Conservation (phyloP, 2,329 filamentous ascomycete species). For the Fusarium sp. region DNA sequence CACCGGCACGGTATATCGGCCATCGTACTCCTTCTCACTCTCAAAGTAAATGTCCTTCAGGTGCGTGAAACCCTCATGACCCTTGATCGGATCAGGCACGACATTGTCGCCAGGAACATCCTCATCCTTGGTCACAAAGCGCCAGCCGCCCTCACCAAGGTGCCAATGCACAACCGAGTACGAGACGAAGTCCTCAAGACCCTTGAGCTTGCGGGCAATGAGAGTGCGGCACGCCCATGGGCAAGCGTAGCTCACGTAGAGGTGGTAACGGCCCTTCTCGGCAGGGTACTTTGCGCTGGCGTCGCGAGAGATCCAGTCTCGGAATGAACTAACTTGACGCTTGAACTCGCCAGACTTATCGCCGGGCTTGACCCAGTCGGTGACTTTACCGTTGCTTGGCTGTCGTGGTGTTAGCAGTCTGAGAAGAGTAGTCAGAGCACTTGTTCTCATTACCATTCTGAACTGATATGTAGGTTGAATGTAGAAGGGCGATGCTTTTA, state of each 20-base stretch:
- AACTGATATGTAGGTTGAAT: slow-evolving; percentile 32
- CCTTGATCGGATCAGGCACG: slow-evolving; percentile 77
- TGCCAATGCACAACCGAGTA: slow-evolving; percentile 94
- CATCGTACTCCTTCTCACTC: slow-evolving; percentile 78
- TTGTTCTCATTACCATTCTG: slow-evolving; percentile 45
- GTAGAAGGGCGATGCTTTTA: slow-evolving; percentile 1
- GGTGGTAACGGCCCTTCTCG: slow-evolving; percentile 92
- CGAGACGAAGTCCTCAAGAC: slow-evolving; percentile 86
- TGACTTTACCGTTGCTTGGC: slow-evolving; percentile 66
- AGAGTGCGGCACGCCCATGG: slow-evolving; percentile 93
- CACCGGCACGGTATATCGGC: slow-evolving; percentile 89
- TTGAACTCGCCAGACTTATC: slow-evolving; percentile 94
- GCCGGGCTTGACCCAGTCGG: slow-evolving; percentile 84
- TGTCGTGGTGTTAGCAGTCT: slow-evolving; percentile 34
- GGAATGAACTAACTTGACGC: slow-evolving; percentile 86
- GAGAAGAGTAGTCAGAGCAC: not conserved
- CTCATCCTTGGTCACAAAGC: slow-evolving; percentile 78
- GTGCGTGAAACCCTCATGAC: slow-evolving; percentile 77
- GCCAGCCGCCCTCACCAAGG: slow-evolving; percentile 82
- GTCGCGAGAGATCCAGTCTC: slow-evolving; percentile 82
- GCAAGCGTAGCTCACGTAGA: slow-evolving; percentile 95
- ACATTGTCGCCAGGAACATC: slow-evolving; percentile 73
- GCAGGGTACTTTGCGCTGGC: slow-evolving; percentile 82
- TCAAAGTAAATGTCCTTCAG: slow-evolving; percentile 86
- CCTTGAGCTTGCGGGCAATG: slow-evolving; percentile 92